phyloP scores from a whole-genome alignment of 2,329 filamentous ascomycete genomes.

The Botryosphaeria agaves region DNA sequence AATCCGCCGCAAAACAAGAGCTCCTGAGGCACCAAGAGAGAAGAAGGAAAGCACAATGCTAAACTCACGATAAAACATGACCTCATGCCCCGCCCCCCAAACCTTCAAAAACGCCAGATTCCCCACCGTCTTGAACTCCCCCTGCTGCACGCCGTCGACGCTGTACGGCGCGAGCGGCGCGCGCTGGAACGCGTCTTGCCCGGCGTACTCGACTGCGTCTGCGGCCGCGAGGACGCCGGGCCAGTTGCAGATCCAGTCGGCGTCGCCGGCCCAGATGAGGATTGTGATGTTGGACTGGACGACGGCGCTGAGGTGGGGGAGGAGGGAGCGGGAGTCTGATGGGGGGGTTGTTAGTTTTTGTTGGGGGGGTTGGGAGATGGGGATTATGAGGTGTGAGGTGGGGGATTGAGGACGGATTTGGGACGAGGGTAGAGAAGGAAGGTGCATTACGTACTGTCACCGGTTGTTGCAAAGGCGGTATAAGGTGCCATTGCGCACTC shows the following conservation, averaged over 20 bases:
- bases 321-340: slow-evolving; percentile 26
- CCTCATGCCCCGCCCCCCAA: slow-evolving; percentile 28
- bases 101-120: slow-evolving; percentile 34
- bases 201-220: slow-evolving; percentile 27
- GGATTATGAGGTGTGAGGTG: too few relatives aligned
- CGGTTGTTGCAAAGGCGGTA: too few relatives aligned
- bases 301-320: slow-evolving; percentile 25
- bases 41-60: too few relatives aligned
- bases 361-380: slow-evolving; percentile 12
- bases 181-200: slow-evolving; percentile 22
- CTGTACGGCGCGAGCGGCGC: slow-evolving; percentile 25
- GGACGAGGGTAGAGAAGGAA: too few relatives aligned
- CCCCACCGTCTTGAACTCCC: slow-evolving; percentile 32
- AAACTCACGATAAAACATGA: too few relatives aligned
- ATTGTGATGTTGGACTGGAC: slow-evolving; percentile 31
- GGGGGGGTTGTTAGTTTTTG: slow-evolving; percentile 20
- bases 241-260: slow-evolving; percentile 44
- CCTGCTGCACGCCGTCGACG: slow-evolving; percentile 28
- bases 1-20: too few relatives aligned
- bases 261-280: slow-evolving; percentile 38
- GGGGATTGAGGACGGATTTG: slow-evolving; percentile 3
- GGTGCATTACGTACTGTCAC: too few relatives aligned
- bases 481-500: too few relatives aligned
- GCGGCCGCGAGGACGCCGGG: slow-evolving; percentile 31
- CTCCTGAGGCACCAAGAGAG: too few relatives aligned